These are phyloP conservation scores for Entophlyctis luteolus DNA, from an alignment of 192 early-diverging fungal genomes.

Conservation along the genomic window DNA sequence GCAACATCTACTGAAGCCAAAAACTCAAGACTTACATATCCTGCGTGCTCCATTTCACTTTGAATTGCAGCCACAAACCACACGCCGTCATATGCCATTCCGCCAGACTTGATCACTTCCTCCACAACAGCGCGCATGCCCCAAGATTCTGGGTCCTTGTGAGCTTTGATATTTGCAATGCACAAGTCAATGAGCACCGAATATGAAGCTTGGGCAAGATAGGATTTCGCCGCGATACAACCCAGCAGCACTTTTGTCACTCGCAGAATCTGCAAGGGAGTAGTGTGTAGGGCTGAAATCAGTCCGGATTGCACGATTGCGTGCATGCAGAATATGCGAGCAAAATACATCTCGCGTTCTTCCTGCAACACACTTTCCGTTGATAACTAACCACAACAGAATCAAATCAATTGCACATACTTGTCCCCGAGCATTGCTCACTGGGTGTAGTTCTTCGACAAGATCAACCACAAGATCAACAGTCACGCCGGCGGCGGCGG, in stretches of 20 bases:
- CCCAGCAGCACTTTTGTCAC: constrained; percentile 67
- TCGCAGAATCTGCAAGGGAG: constrained; percentile 64
- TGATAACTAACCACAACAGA: constrained; percentile 7
- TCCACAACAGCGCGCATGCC: constrained; percentile 37
- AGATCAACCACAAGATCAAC: constrained; percentile 66
- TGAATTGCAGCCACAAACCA: constrained; percentile 49
- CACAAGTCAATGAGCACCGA: constrained; percentile 52
- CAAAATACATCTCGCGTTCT: constrained; percentile 82
- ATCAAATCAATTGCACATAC: constrained; percentile 4
- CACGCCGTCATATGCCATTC: constrained; percentile 41
- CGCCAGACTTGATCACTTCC: constrained; percentile 6
- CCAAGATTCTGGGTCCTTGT: constrained; percentile 37
- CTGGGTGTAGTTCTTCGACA: constrained; percentile 63
- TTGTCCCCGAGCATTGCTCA: constrained; percentile 63
- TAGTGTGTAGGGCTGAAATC: constrained; percentile 58
- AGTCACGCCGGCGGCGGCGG: constrained; percentile 21
- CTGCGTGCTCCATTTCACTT: not conserved
- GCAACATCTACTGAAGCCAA: not conserved
- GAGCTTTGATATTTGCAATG: not conserved
- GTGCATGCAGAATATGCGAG: constrained; percentile 84
- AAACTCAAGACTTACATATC: constrained; percentile 5
- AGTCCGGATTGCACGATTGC: constrained; percentile 78
- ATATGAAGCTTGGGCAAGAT: constrained; percentile 74
- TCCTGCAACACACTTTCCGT: constrained; percentile 55
- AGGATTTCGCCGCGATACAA: constrained; percentile 70